Evolutionary conservation across 805 yeast species (phyloP), one percentile per base, ranked within the genome.

Genomic region (Spencermartinsiella europaea): DNA sequence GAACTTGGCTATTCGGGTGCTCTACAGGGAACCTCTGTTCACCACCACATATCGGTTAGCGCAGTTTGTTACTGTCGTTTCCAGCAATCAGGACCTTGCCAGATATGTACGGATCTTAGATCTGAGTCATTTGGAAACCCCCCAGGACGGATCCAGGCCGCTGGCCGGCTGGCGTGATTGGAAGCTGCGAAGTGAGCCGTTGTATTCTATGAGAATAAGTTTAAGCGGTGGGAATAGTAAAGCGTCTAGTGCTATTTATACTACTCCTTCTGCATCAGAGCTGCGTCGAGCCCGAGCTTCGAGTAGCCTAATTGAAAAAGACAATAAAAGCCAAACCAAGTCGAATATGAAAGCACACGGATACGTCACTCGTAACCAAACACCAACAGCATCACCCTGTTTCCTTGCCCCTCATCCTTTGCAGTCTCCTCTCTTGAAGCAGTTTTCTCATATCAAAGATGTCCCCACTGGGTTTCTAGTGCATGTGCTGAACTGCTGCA

Each of bases 131-230:
- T 47, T 75, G 60, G 10, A 36, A 14, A 40, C 36, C 5, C 27
- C 17, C 22, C 36, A 40, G 16, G 45, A 40, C 3, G 35, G 44
- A 44, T 62, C 64, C 36, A 21, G 20, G 15, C 75, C 81, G 1
- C 65, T 76, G 42, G 95, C 95, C 0, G 83, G 91, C 7, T 88
- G 96, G 96, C 74, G 96, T 60, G 96, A 88, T 62, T 88, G 95
- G 95, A 83, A 86, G 58, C 82, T 75, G 57, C 74, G 86, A 51
- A 76, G 75, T 43, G 89, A 83, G 63, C 86, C 91, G 1, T 62
- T 85, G 31, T 83, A 82, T 58, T 71, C 75, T 1, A 61, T 72
- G 21, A 15, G 19, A 7, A 36, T 15, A 25, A 38, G 37, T 25
- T 36, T 39, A 42, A 27, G 15, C 39, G 37, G 33, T 15, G 37